These are phyloP conservation scores for Vitis cinerea DNA, from an alignment of 164 flowering plant species.

Conservation along the genomic window DNA sequence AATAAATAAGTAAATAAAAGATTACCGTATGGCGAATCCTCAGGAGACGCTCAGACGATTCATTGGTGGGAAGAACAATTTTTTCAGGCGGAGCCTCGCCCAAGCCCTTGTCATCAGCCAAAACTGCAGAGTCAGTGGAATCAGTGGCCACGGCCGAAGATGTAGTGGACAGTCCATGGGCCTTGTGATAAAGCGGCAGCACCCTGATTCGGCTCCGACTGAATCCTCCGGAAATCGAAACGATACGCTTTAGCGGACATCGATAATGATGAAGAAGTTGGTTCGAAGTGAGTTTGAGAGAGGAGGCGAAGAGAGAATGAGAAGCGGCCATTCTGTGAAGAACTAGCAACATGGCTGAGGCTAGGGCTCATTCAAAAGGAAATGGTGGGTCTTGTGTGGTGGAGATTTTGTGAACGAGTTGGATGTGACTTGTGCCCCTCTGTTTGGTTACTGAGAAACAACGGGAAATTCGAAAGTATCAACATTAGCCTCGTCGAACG, in stretches of 20 bases:
- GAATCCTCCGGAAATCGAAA: conserved; percentile 15
- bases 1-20: neutral
- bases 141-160: conserved; percentile 36
- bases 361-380: neutral
- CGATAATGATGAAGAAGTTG: neutral
- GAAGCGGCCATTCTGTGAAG: conserved; percentile 14
- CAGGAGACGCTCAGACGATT: conserved; percentile 64
- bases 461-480: no score
- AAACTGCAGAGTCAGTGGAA: conserved; percentile 16
- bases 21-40: conserved; percentile 80
- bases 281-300: conserved; percentile 14
- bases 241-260: conserved; percentile 2
- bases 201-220: conserved; percentile 9
- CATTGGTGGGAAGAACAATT: conserved; percentile 79
- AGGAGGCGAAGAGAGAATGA: conserved; percentile 9
- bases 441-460: neutral
- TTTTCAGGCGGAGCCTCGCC: conserved; percentile 15
- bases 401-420: neutral
- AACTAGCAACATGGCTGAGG: conserved; percentile 8
- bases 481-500: no score
- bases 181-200: conserved; percentile 1
- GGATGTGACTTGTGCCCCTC: neutral
- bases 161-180: conserved; percentile 11
- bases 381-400: neutral
- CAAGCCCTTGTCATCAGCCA: conserved; percentile 1